These are phyloP conservation scores for Pilaira anomala DNA, from an alignment of 192 early-diverging fungal species.

Conservation along the genomic window DNA sequence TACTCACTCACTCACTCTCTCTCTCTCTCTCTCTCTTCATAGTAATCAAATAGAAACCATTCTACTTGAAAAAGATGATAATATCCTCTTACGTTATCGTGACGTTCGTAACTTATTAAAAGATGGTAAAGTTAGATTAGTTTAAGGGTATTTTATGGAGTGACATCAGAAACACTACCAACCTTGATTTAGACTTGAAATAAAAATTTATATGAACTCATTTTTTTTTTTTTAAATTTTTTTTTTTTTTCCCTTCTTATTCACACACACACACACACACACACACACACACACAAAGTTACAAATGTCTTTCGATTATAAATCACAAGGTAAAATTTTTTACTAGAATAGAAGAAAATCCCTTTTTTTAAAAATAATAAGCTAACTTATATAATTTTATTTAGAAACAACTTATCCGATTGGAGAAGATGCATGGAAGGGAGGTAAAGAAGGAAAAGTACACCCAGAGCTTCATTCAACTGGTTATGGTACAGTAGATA, in stretches of 20 bases:
- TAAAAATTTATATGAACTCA: too few relatives aligned
- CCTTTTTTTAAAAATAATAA: too few relatives aligned
- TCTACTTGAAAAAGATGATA: slow-evolving; percentile 32
- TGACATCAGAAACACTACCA: slow-evolving; percentile 1
- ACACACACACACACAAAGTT: too few relatives aligned
- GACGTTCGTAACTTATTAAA: slow-evolving; percentile 41
- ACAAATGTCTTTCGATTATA: too few relatives aligned
- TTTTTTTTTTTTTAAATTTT: too few relatives aligned
- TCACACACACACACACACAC: too few relatives aligned
- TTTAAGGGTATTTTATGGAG: slow-evolving; percentile 43
- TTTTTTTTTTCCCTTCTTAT: too few relatives aligned
- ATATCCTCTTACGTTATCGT: slow-evolving; percentile 56
- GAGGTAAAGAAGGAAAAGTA: not conserved
- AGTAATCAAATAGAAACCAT: slow-evolving; percentile 12
- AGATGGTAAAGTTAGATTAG: slow-evolving; percentile 47
- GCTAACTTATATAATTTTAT: too few relatives aligned
- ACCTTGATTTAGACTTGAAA: too few relatives aligned
- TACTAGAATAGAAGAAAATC: too few relatives aligned
- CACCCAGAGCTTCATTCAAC: slow-evolving; percentile 6
- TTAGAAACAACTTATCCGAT: not conserved
- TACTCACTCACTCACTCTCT: too few relatives aligned
- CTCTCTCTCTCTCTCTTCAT: not conserved
- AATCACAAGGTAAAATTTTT: too few relatives aligned
- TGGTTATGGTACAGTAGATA: not conserved
- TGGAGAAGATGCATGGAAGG: slow-evolving; percentile 10